Conservation (phyloP, 768 basidiomycete species). For the Suillus alpinus region DNA sequence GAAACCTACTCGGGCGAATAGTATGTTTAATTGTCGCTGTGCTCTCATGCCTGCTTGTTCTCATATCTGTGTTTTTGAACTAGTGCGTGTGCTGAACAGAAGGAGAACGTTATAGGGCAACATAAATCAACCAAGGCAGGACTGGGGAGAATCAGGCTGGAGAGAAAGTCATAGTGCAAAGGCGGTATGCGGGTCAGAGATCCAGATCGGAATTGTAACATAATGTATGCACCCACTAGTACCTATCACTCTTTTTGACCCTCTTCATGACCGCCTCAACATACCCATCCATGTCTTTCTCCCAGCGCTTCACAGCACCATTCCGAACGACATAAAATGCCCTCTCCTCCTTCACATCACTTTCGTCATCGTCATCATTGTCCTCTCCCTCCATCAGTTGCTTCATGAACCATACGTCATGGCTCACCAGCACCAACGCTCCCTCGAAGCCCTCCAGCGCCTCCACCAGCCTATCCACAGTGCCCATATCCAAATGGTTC, state of each 20-base stretch:
- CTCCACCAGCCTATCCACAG: constrained; percentile 52
- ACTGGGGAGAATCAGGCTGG: neutral
- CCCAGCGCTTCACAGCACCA: constrained; percentile 22
- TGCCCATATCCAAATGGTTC: constrained; percentile 64
- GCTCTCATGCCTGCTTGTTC: neutral
- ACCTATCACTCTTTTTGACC: constrained; percentile 12
- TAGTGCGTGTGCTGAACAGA: neutral
- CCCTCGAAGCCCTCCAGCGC: constrained; percentile 52
- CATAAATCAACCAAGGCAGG: neutral
- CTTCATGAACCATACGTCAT: constrained; percentile 45
- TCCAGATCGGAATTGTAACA: neutral
- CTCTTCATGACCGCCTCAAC: constrained; percentile 25
- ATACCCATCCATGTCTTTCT: constrained; percentile 29
- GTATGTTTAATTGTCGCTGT: neutral
- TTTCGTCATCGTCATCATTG: constrained; percentile 21
- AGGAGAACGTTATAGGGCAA: neutral
- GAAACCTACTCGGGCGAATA: neutral
- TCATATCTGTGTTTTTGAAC: neutral
- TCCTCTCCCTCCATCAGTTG: constrained; percentile 21
- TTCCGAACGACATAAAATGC: constrained; percentile 21
- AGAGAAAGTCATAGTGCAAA: neutral
- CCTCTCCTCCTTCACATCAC: constrained; percentile 15
- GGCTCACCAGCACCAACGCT: constrained; percentile 61
- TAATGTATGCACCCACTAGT: neutral
- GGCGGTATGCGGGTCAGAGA: neutral